Percentiles rank a stretch among this genome's conserved stretches.
phyloP scores from a whole-genome alignment of 768 basidiomycete species.

The Leccinum uliginosum region DNA sequence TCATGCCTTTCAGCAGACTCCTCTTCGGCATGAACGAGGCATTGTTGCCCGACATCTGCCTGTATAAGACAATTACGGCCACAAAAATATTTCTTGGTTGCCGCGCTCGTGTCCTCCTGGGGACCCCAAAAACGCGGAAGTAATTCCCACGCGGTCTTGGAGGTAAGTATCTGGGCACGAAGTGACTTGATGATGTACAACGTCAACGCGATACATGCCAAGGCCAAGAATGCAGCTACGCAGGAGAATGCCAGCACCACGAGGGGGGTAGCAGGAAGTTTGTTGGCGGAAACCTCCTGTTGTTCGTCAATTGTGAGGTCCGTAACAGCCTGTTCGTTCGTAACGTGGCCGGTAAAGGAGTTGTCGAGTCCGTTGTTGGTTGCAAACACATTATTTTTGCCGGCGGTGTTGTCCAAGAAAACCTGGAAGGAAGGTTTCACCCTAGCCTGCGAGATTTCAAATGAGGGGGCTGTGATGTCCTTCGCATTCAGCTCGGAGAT shows the following conservation, averaged over 20 bases:
- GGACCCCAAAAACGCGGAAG: conserved; percentile 17
- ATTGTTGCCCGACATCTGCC: neutral
- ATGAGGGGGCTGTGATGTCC: conserved; percentile 28
- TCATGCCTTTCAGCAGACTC: neutral
- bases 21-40: conserved; percentile 3
- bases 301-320: neutral
- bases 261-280: conserved; percentile 6
- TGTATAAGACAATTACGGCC: neutral
- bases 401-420: conserved; percentile 22
- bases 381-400: conserved; percentile 15
- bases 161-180: conserved; percentile 17
- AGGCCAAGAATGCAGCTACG: conserved; percentile 19
- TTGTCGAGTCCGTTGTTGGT: conserved; percentile 10
- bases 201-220: conserved; percentile 18
- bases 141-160: conserved; percentile 21
- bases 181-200: conserved; percentile 23
- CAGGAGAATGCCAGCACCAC: conserved; percentile 26
- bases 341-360: neutral
- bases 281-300: neutral
- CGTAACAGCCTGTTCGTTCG: neutral
- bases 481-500: conserved; percentile 27
- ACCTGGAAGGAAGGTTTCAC: conserved; percentile 17
- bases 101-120: neutral
- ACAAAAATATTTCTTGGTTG: neutral
- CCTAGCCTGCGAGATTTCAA: conserved; percentile 11